Evolutionary conservation across 2,329 filamentous ascomycete species (phyloP).

Genomic region (Fusarium hainanense): DNA sequence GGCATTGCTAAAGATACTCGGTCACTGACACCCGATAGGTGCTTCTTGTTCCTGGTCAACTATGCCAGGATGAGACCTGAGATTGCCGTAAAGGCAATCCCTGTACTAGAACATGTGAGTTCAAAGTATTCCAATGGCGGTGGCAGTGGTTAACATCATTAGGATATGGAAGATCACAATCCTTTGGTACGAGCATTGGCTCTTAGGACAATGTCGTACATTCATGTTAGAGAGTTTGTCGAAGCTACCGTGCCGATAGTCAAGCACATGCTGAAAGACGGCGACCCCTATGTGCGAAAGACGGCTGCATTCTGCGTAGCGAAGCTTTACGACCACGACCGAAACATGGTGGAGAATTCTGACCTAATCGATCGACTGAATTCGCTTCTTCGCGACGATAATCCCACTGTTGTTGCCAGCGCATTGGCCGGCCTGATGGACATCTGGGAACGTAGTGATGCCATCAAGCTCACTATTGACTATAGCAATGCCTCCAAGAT

Average conservation of each 20-base stretch:
- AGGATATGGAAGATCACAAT: conserved; percentile 95
- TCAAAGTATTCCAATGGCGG: neutral
- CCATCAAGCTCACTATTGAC: conserved; percentile 97
- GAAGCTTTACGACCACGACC: conserved; percentile 97
- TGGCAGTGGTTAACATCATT: conserved; percentile 26
- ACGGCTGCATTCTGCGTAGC: conserved; percentile 96
- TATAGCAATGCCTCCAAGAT: conserved; percentile 98
- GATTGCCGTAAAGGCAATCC: conserved; percentile 90
- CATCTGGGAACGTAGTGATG: conserved; percentile 98
- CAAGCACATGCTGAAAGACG: conserved; percentile 83
- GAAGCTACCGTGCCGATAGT: conserved; percentile 88
- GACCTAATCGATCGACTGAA: conserved; percentile 95
- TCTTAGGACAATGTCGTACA: conserved; percentile 94
- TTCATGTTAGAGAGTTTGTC: conserved; percentile 96
- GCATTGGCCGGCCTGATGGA: conserved; percentile 92
- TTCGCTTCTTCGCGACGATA: conserved; percentile 89
- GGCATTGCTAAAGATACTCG: neutral
- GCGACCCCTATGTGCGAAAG: conserved; percentile 96
- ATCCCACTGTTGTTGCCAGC: conserved; percentile 96
- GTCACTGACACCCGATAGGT: conserved; percentile 68
- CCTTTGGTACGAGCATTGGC: conserved; percentile 92
- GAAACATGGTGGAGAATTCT: conserved; percentile 86
- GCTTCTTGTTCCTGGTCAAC: conserved; percentile 96
- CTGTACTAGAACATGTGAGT: conserved; percentile 81
- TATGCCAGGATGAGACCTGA: conserved; percentile 96